phyloP scores from a whole-genome alignment of 495 filamentous ascomycete genomes.

The Tuber aestivum region DNA sequence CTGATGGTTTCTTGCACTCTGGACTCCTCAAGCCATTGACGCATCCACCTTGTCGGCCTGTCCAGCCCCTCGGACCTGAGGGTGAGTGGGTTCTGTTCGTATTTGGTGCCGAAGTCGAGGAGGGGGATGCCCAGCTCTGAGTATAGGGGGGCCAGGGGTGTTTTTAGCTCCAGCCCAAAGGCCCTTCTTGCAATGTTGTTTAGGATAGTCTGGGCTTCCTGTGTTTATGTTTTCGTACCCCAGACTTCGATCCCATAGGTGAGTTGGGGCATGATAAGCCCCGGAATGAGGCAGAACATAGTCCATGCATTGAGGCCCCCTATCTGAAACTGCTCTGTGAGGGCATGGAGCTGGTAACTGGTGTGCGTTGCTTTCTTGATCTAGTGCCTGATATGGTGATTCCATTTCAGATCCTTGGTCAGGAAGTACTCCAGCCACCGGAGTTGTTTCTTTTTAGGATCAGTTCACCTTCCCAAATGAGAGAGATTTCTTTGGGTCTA shows the following conservation, averaged over 20 bases:
- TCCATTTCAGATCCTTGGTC: neutral
- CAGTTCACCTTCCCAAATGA: fast-evolving
- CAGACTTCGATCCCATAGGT: neutral
- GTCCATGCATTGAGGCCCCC: neutral
- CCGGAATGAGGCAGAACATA: neutral
- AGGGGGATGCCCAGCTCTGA: neutral
- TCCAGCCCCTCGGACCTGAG: no score
- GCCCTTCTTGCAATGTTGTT: neutral
- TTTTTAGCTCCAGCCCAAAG: neutral
- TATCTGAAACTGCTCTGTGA: neutral
- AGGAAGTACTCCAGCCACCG: neutral
- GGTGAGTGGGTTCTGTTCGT: neutral
- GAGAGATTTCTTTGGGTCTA: neutral
- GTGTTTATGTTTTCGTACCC: neutral
- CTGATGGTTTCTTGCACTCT: no score
- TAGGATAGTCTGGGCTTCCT: neutral
- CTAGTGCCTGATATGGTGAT: neutral
- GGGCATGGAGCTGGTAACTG: no score
- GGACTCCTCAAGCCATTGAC: no score
- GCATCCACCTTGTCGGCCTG: no score
- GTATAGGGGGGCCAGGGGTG: neutral
- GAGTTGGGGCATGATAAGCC: neutral
- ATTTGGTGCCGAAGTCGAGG: no score
- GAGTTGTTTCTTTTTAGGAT: no score
- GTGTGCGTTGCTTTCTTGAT: neutral